Evolutionary conservation across 805 yeast species (phyloP).

Genomic region (Metschnikowia picachoensis): DNA sequence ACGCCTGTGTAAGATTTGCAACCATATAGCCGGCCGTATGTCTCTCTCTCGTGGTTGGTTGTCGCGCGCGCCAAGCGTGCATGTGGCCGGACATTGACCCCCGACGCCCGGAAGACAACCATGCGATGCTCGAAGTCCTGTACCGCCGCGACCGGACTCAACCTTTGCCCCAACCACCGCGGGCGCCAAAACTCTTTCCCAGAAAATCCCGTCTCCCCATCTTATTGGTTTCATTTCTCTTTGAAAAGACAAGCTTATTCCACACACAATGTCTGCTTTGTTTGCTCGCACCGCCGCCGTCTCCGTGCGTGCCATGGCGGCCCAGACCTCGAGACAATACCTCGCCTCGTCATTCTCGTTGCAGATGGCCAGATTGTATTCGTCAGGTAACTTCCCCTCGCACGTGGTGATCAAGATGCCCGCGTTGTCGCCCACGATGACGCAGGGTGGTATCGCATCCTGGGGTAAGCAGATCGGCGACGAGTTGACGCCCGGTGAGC

Average conservation of each 20-base stretch:
- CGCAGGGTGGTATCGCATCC: conserved; percentile 84
- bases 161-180: conserved; percentile 1
- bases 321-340: conserved; percentile 19
- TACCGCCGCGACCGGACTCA: conserved; percentile 7
- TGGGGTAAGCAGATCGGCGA: conserved; percentile 95
- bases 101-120: conserved; percentile 30
- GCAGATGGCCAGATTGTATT: conserved; percentile 38
- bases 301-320: conserved; percentile 24
- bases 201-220: neutral
- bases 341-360: conserved; percentile 20
- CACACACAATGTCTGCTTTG: conserved; percentile 31
- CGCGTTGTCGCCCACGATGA: conserved; percentile 99
- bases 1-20: no score
- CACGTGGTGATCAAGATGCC: conserved; percentile 96
- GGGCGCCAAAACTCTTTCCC: neutral
- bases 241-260: neutral
- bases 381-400: conserved; percentile 57
- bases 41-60: no score
- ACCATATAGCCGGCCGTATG: no score
- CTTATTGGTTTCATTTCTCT: conserved; percentile 10
- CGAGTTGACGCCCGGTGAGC: conserved; percentile 83
- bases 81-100: conserved; percentile 20
- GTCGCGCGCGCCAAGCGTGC: no score
- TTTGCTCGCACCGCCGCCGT: conserved; percentile 32
- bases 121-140: conserved; percentile 22